phyloP scores from a whole-genome alignment of 192 early-diverging fungal species.

The Mortierella alpina region DNA sequence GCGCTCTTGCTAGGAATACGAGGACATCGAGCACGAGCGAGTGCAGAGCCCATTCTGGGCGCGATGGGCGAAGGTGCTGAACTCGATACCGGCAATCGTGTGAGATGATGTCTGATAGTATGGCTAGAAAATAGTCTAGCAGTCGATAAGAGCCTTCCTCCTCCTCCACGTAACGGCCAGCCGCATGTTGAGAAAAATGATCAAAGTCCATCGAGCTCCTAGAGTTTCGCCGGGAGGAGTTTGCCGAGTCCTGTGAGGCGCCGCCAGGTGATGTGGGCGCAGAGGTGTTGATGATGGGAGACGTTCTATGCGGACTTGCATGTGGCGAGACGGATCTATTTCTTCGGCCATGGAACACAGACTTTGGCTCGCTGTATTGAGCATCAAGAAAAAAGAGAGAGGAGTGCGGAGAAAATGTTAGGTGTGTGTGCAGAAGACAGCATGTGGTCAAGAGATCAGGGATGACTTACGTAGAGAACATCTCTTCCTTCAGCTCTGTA shows the following conservation, averaged over 20 bases:
- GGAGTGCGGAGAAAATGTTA: not conserved
- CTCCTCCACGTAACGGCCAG: constrained; percentile 26
- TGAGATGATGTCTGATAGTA: constrained; percentile 62
- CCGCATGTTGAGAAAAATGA: constrained; percentile 13
- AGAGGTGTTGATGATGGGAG: constrained; percentile 2
- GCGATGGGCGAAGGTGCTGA: constrained; percentile 57
- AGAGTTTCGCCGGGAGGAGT: constrained; percentile 14
- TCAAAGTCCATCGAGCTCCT: constrained; percentile 35
- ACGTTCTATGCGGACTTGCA: constrained; percentile 21
- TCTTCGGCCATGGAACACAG: constrained; percentile 10
- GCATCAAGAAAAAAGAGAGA: not conserved
- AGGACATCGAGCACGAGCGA: constrained; percentile 60
- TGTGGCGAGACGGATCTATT: constrained; percentile 33
- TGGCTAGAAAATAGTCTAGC: constrained; percentile 54
- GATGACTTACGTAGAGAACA: constrained; percentile 28
- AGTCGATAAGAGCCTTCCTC: constrained; percentile 33
- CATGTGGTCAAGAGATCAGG: no score
- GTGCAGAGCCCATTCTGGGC: constrained; percentile 64
- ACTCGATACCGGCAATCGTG: constrained; percentile 67
- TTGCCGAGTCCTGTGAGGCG: constrained; percentile 23
- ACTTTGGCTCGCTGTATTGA: constrained; percentile 13
- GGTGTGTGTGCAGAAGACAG: not conserved
- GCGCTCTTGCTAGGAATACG: constrained; percentile 22
- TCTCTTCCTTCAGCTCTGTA: constrained; percentile 40
- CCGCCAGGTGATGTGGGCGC: constrained; percentile 25